Base-by-base conservation (phyloP, 208 protist species). In the Vickermania spadyakhi region DNA sequence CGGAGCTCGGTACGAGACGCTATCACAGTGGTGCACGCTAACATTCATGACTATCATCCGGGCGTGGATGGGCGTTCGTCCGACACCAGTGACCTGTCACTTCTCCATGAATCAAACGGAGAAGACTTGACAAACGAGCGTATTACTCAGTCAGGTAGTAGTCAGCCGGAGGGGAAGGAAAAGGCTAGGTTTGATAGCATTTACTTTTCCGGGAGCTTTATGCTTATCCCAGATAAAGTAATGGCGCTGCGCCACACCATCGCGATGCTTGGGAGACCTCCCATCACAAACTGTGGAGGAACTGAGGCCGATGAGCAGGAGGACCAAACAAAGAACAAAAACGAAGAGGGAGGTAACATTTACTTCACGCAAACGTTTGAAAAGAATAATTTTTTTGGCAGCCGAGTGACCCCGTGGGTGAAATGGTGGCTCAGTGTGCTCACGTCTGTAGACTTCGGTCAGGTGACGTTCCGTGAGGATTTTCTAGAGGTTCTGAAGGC, bases 331-430 rank as follows among this genome's bases (percentile, higher is more conserved):
- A n/a, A n/a, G n/a, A n/a, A n/a, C n/a, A n/a, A n/a, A n/a, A n/a
- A n/a, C n/a, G n/a, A n/a, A n/a, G n/a, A n/a, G n/a, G 36, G 18
- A 18, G 68, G 79, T 29, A 77, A 77, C 52, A 74, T 91, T 21
- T 90, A 77, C 63, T 89, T 94, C 58, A 91, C 84, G 13, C 82
- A 86, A 58, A 90, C 79, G 1, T 89, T 89, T 60, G 83, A 94
- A 64, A 73, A 75, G 42, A 62, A 61, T 49, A 81, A 77, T 1
- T 58, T 86, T n/a, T 11, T 89, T n/a, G 77, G 81, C 0, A 50
- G 65, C 27, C 76, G 82, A 57, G 42, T 89, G 23, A 76, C 64
- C 28, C 83, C 81, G 14, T 31, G 78, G 7, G 66, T 86, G 42
- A 91, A 89, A 72, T 63, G 59, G 14, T 1, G 87, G 1, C 54